Evolutionary conservation across 2,329 filamentous ascomycete species (phyloP), one percentile per base, ranked within the genome.

Genomic region (Penicillium sp.): DNA sequence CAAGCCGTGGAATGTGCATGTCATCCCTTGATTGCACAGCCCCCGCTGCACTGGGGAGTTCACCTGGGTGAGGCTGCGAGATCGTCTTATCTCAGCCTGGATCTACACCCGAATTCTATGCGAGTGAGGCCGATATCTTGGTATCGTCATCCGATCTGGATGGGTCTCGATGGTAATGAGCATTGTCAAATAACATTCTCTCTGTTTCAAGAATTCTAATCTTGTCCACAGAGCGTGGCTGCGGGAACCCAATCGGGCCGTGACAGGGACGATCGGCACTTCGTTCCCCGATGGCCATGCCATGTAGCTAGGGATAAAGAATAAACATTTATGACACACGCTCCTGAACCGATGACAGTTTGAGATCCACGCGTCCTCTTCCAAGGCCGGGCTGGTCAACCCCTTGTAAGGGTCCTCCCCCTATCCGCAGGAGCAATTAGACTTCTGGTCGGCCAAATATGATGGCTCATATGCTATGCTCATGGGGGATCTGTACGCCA

Each of bases 11-110:
- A 63, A 63, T 62, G 61, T 51, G 54, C 55, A 61, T 59, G 56
- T 60, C 57, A 63, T 62, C 59, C 59, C 59, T 62, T 62, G 59
- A 61, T 63, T 61, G 54, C 56, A 61, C 57, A 57, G 60, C 60
- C 61, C 61, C 54, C 50, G 43, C 43, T 51, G 49, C 48, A 52
- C 39, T 47, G 34, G 26, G 31, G 28, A 21, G 38, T 49, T 56
- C 50, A 58, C 53, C 53, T 51, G 50, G 56, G 56, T 47, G 41
- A 36, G 31, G 44, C 42, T 44, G 18, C 23, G 38, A 42, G 13
- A 24, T 42, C 16, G 13, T 41, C 24, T 26, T 4, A 28, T 42
- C 41, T 9, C 21, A 26, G n/a, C 26, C 13, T 9, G n/a, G 16
- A 5, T 36, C 2, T 21, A 13, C 18, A 6, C 31, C 6, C 13